Percentiles rank a stretch among this genome's conserved stretches.
phyloP scores from a whole-genome alignment of 495 filamentous ascomycete species.

The Xylaria intraflava region DNA sequence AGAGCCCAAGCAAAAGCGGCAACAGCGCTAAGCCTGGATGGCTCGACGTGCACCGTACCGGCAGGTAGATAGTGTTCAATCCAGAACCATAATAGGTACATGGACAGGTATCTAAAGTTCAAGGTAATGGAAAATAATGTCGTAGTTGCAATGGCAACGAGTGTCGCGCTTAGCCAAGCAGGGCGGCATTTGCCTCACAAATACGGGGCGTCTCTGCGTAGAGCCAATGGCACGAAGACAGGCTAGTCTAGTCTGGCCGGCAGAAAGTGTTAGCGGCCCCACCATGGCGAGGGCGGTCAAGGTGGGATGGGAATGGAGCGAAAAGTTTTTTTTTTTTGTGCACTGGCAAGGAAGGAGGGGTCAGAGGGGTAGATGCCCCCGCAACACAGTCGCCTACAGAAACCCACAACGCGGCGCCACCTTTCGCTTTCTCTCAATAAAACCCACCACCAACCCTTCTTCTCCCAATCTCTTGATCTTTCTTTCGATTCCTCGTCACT shows the following conservation, averaged over 20 bases:
- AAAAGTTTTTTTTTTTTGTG: constrained; percentile 14
- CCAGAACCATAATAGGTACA: too few relatives aligned
- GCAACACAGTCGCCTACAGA: constrained; percentile 16
- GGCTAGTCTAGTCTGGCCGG: neutral
- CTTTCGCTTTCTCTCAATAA: constrained; percentile 23
- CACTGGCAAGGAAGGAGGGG: constrained; percentile 29
- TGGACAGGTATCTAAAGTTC: neutral
- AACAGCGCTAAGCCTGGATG: too few relatives aligned
- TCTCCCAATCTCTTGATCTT: constrained; percentile 18
- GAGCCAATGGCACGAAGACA: neutral
- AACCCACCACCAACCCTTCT: constrained; percentile 17
- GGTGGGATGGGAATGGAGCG: constrained; percentile 16
- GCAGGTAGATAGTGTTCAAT: too few relatives aligned
- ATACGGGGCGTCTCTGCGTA: neutral
- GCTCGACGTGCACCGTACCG: too few relatives aligned
- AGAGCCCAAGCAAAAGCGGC: too few relatives aligned
- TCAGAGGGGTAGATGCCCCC: constrained; percentile 25
- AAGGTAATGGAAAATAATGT: too few relatives aligned
- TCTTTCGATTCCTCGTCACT: constrained; percentile 21
- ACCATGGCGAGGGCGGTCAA: constrained; percentile 11
- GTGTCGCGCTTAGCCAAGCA: neutral
- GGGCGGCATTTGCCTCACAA: constrained; percentile 7
- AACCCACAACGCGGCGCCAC: constrained; percentile 20
- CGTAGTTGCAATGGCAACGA: neutral
- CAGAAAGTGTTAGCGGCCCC: neutral